Base-by-base conservation (phyloP, 352 stramenopile species). In the Phytopythium montanum region DNA sequence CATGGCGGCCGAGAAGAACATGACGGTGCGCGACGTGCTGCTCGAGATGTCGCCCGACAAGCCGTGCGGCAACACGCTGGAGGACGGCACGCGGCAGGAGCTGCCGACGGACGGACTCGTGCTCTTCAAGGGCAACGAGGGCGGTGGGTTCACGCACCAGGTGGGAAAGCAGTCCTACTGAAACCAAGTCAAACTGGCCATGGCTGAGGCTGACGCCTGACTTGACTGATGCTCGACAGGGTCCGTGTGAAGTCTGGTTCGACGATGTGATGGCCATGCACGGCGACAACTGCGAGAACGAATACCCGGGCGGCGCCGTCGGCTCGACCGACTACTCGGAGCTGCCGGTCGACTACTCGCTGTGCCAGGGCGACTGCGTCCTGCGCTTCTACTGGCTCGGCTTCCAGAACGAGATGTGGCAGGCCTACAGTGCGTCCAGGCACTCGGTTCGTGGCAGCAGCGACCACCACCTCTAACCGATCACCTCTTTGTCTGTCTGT, bases 351-450 rank as follows among this genome's bases (percentile, higher is more conserved):
- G 75, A 84, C 46, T 81, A 65, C 26, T 72, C 72, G 26, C 64
- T 66, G 7, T 84, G 75, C 59, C 61, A 64, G 16, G 62, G 57
- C 14, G 56, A 64, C n/a, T 84, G 69, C 68, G 66, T 63, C 29
- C 50, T 84, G 23, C 59, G 67, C 0, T 79, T 80, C 55, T 84
- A 77, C 66, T 84, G 75, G 75, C 57, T 84, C 21, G 70, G 13
- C 2, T 70, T 85, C 39, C 70, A 85, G 50, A 68, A 73, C 19
- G 48, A 13, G 14, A 59, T 63, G 57, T 85, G 68, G 65, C 75
- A 82, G 45, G 62, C 65, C 33, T 85, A 80, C 64, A 72, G 73
- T 76, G 61, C 18, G 67, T 73, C 36, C 12, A 38, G 10, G 6
- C 33, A 41, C 31, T 36, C 31, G 31, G 31, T 36, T 7, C 5